Base-by-base conservation (phyloP, 2,329 filamentous ascomycete genomes). In the Aureobasidium zeae region DNA sequence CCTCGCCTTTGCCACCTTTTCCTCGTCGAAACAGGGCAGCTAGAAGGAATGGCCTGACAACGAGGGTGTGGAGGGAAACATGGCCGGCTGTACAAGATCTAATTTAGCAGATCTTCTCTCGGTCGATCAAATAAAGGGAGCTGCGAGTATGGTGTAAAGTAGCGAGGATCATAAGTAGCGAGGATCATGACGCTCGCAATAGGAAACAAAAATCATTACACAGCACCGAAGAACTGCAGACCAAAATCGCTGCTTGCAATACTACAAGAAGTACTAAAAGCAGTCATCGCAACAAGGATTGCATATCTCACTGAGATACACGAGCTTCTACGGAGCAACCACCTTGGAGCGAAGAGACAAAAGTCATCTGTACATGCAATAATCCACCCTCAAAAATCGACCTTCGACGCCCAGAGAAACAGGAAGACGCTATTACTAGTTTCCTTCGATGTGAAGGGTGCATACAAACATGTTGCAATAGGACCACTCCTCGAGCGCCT, bases 401-500 rank as follows among this genome's bases (percentile, higher is more conserved):
- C 61, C 30, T 58, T 57, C 28, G 41, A 51, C 3, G 58, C 54
- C 4, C 60, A 51, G 59, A 51, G 51, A 46, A 44, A 48, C 13
- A 43, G 48, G 35, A 55, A 56, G 47, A 54, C 60, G 10, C 45
- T 63, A 4, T 61, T 56, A 42, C 51, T 65, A 10, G 50, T 63
- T 37, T 61, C 57, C 44, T 66, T 66, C 37, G 58, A 67, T 50
- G 52, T 67, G 2, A 66, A 67, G 48, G 61, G 62, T 15, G 63
- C 60, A 38, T 67, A 63, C 45, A 67, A 67, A 34, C 53, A 61
- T 3, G 59, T 66, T 15, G 60, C 46, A 25, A 63, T 59, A 45
- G 57, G 42, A 38, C 24, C 24, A 13, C 35, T 38, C 3, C 24
- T 29, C 13, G 24, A 29, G 9, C 13, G 35, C 4, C 53, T 63